Evolutionary conservation across 306 rosid species (phyloP), one percentile per base, ranked within the genome.

Genomic region (Begonia peltatifolia): DNA sequence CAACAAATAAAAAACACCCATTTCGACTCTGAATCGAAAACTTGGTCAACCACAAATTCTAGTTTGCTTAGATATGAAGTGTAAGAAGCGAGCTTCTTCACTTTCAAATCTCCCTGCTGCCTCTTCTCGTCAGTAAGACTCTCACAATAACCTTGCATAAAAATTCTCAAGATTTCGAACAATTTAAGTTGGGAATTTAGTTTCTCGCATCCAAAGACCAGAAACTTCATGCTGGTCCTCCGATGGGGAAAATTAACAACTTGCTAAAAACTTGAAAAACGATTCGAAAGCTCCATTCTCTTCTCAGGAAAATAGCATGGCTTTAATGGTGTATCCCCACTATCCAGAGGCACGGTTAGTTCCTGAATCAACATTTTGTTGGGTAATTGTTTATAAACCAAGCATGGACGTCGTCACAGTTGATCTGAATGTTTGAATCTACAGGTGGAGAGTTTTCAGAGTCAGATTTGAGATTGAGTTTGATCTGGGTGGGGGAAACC

Each of bases 401-500:
- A 60, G 6, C 66, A 23, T 25, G 63, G 67, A 46, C 43, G 12
- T 44, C 44, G 9, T 1, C 30, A 13, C 25, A 15, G 63, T 61
- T 35, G 56, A 54, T 47, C 56, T 53, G 79, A 71, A 83, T 57
- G 79, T 86, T 90, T 12, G 79, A 81, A 54, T 85, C 70, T 5
- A 60, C 14, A 0, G 95, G 95, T 12, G 94, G 92, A 48, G 84
- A 76, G 46, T 86, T 90, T 56, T 90, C 99, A 8, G 80, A 50
- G 57, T 67, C 54, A 12, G 70, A 49, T 10, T 65, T 60, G 46
- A 66, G 54, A 42, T 70, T 36, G 96, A 80, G 47, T 80, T 54
- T 50, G 95, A 83, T 73, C 78, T 77, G 43, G 94, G 94, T 71
- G 84, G 94, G 63, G 86, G 63, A 57, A 80, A 68, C 80, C 74